These are phyloP conservation scores for Suillus sp. DNA, from an alignment of 768 basidiomycete species.

Conservation along the genomic window DNA sequence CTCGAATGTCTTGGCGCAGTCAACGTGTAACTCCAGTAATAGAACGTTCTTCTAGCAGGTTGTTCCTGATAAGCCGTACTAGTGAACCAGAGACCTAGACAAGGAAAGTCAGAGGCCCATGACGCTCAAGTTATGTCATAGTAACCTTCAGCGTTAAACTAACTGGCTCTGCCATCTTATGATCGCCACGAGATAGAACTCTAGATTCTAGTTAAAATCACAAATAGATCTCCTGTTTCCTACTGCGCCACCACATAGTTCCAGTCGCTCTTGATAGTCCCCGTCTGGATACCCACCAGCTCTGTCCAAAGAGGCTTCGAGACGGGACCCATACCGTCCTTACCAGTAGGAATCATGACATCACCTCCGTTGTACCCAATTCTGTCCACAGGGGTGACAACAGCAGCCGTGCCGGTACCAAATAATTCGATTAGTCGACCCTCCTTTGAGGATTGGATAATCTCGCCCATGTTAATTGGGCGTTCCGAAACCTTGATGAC, in stretches of 20 bases:
- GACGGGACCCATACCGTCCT: conserved; percentile 75
- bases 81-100: background rate
- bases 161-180: background rate
- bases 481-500: conserved; percentile 67
- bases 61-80: background rate
- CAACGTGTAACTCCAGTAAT: background rate
- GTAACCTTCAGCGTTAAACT: background rate
- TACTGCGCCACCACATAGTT: conserved; percentile 53
- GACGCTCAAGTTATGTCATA: background rate
- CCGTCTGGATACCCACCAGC: conserved; percentile 70
- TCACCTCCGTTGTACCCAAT: conserved; percentile 64
- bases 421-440: conserved; percentile 54
- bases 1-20: background rate
- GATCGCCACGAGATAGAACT: background rate
- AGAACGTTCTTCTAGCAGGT: background rate
- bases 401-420: conserved; percentile 56
- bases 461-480: conserved; percentile 74
- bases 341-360: conserved; percentile 54
- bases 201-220: background rate
- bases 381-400: conserved; percentile 49
- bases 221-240: conserved; percentile 2
- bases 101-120: background rate
- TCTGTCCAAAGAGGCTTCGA: conserved; percentile 51
- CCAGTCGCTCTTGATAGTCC: conserved; percentile 78
- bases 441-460: conserved; percentile 48